Evolutionary conservation across 2,329 filamentous ascomycete genomes (phyloP), one percentile per base, ranked within the genome.

Genomic region (Sclerotinia trifoliorum): DNA sequence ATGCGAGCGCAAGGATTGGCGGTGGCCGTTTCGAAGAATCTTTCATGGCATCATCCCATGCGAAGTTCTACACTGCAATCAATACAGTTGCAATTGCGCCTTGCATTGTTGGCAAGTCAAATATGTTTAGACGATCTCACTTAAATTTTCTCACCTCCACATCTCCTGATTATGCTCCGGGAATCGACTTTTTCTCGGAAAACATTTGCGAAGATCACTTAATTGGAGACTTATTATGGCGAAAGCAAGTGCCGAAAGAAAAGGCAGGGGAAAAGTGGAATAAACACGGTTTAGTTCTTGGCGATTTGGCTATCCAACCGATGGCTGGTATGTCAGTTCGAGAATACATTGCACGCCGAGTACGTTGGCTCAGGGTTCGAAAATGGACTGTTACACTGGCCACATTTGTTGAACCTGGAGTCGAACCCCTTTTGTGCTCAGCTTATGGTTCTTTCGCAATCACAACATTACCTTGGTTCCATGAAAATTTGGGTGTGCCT

Each of bases 121-220:
- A 96, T 81, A 98, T 99, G 94, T 99, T 98, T 80, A 91, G 95
- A 69, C 92, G 91, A 70, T 92, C 92, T 0, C 94, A 99, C 75
- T 87, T 99, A 48, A 87, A 97, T 79, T 85, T 86, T 72, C 86
- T 95, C 11, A 89, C 88, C 44, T 82, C 73, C 71, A 75, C 42
- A 75, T 78, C 70, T 73, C 81, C 74, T 73, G 79, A 67, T 69
- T 81, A 74, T 78, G 84, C 73, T 78, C 88, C 80, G 0, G 96
- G 95, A 0, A 89, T 99, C 72, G 93, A 98, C 79, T 94, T 89
- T 80, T 99, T 99, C 80, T 96, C 93, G 3, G 86, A 92, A 72
- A 96, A 97, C 77, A 98, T 99, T 76, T 99, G 95, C 81, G 96
- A 99, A 78, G 95, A 99, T 77, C 95, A 99, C 76, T 82, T 97